Evolutionary conservation across 225 moss, liverwort and hornwort species (phyloP).

Genomic region (Polytrichum formosum): DNA sequence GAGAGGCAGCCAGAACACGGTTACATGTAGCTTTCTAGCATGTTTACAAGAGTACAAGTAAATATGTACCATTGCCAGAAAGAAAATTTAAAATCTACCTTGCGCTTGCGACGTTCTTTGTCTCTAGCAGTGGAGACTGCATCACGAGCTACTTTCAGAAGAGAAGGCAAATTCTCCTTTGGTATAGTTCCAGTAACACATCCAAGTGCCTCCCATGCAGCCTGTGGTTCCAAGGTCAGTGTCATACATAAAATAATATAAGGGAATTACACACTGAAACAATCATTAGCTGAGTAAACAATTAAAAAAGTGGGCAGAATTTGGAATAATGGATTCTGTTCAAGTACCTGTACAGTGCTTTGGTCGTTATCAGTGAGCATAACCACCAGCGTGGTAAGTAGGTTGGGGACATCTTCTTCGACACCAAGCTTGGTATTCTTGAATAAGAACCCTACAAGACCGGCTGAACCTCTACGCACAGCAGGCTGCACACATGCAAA

Average conservation of each 20-base stretch:
- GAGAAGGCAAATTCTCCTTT: slow-evolving; percentile 73
- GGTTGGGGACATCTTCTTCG: slow-evolving; percentile 81
- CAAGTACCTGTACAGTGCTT: slow-evolving; percentile 69
- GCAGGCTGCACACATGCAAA: slow-evolving; percentile 52
- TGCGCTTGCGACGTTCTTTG: slow-evolving; percentile 97
- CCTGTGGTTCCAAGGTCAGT: slow-evolving; percentile 32
- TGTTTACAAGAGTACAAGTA: too few relatives aligned
- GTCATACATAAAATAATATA: neutral
- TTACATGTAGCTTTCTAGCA: too few relatives aligned
- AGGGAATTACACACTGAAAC: too few relatives aligned
- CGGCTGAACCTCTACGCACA: slow-evolving; percentile 89
- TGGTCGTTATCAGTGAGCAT: slow-evolving; percentile 95
- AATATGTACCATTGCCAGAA: too few relatives aligned
- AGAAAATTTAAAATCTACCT: slow-evolving; percentile 37
- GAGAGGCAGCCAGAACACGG: too few relatives aligned
- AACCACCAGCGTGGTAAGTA: slow-evolving; percentile 82
- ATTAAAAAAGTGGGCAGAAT: too few relatives aligned
- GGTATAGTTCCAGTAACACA: slow-evolving; percentile 72
- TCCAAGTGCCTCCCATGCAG: slow-evolving; percentile 91
- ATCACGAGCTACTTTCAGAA: slow-evolving; percentile 87
- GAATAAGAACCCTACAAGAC: slow-evolving; percentile 87
- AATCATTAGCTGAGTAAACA: too few relatives aligned
- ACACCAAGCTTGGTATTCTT: slow-evolving; percentile 76
- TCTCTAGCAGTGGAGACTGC: slow-evolving; percentile 93
- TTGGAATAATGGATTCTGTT: neutral